Conservation (phyloP, 306 rosid genomes). For the Mucuna pruriens region DNA sequence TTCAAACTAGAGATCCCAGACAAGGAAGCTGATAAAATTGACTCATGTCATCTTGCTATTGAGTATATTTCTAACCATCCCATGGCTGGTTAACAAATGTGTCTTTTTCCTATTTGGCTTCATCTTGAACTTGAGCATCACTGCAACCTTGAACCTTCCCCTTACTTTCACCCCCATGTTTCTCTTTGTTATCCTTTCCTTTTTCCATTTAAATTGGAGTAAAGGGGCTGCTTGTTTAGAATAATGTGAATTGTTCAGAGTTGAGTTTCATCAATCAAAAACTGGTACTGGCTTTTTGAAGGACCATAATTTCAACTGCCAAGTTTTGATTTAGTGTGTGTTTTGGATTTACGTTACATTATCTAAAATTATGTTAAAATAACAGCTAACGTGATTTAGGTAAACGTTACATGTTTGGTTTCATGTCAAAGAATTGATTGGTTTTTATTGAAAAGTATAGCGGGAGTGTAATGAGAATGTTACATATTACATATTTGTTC, state of each 20-base stretch:
- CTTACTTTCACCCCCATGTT: conserved; percentile 35
- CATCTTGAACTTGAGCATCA: conserved; percentile 36
- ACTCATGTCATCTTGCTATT: conserved; percentile 79
- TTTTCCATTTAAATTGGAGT: conserved; percentile 27
- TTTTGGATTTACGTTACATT: too few species aligned
- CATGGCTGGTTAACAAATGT: conserved; percentile 64
- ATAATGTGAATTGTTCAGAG: conserved; percentile 54
- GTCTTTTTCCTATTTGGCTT: conserved; percentile 22
- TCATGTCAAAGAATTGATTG: too few species aligned
- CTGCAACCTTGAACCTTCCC: conserved; percentile 18
- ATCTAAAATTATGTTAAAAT: too few species aligned
- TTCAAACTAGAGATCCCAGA: conserved; percentile 98
- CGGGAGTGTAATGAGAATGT: too few species aligned
- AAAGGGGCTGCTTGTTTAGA: conserved; percentile 48
- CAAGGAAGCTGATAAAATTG: conserved; percentile 89
- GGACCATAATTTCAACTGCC: conserved; percentile 23
- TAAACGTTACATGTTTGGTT: too few species aligned
- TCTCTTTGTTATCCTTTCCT: conserved; percentile 17
- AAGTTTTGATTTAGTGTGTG: background rate
- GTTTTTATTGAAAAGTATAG: too few species aligned
- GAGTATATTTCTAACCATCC: conserved; percentile 93
- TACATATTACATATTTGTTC: too few species aligned
- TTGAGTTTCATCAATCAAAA: conserved; percentile 43
- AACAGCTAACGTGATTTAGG: too few species aligned
- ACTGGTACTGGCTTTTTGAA: conserved; percentile 25